phyloP scores from a whole-genome alignment of 208 protist genomes.

The Trypanosomatidae sp. region DNA sequence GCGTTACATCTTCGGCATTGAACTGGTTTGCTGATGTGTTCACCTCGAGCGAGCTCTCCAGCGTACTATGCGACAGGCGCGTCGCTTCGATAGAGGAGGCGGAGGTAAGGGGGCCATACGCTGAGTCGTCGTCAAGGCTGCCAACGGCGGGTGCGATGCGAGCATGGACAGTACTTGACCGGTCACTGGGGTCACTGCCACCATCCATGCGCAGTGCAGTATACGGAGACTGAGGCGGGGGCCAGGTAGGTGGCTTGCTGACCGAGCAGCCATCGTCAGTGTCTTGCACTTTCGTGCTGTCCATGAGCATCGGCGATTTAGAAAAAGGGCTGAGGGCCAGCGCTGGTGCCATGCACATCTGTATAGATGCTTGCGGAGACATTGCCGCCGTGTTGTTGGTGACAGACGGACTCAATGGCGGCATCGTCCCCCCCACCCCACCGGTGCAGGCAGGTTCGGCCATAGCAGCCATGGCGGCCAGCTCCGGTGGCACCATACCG shows the following conservation, averaged over 20 bases:
- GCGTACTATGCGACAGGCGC: background rate
- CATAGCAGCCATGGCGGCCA: constrained; percentile 1
- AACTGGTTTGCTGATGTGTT: background rate
- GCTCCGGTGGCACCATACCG: constrained; percentile 1
- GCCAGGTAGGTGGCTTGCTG: background rate
- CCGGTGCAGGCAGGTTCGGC: background rate
- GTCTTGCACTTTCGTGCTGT: background rate
- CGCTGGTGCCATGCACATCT: background rate
- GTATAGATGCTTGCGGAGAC: background rate
- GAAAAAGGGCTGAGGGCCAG: background rate
- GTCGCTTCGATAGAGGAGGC: constrained; percentile 1
- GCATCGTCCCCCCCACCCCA: background rate
- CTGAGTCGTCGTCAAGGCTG: background rate
- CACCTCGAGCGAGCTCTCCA: constrained; percentile 1
- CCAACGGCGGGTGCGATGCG: background rate
- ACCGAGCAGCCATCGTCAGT: background rate
- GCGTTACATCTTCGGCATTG: background rate
- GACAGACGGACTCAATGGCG: background rate
- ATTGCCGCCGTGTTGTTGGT: background rate
- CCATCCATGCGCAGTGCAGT: background rate
- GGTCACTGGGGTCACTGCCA: background rate
- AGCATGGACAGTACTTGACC: background rate
- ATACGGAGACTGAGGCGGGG: background rate
- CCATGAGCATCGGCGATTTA: background rate
- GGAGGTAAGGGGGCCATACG: background rate